phyloP scores from a whole-genome alignment of 1,284 basidiomycete genomes.

The Tilletia walkeri region DNA sequence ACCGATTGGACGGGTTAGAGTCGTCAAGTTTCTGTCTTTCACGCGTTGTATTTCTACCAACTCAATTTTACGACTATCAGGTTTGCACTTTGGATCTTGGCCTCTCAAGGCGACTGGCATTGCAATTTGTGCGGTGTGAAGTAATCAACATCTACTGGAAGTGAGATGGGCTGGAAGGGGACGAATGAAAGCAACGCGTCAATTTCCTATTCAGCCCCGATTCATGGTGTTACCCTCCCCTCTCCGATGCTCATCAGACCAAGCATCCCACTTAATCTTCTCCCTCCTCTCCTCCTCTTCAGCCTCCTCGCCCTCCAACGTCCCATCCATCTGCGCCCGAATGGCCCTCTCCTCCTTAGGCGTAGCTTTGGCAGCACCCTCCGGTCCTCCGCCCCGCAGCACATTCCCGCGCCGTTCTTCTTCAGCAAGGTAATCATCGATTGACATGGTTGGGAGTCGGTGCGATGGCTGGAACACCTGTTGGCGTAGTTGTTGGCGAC shows the following conservation, averaged over 20 bases:
- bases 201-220: slow-evolving; percentile 58
- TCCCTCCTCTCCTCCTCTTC: slow-evolving; percentile 60
- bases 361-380: slow-evolving; percentile 68
- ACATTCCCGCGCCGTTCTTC: slow-evolving; percentile 81
- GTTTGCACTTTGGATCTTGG: no score
- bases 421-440: slow-evolving; percentile 90
- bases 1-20: slow-evolving; percentile 56
- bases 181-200: no score
- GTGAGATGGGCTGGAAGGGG: no score
- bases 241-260: slow-evolving; percentile 73
- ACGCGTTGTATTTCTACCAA: no score
- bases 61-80: no score
- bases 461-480: slow-evolving; percentile 80
- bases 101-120: no score
- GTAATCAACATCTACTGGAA: no score
- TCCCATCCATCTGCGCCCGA: slow-evolving; percentile 72
- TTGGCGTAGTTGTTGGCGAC: slow-evolving; percentile 65
- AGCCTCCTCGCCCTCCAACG: slow-evolving; percentile 68
- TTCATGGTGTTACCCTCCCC: slow-evolving; percentile 95
- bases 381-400: slow-evolving; percentile 76
- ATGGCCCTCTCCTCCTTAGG: slow-evolving; percentile 53
- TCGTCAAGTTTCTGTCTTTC: no score
- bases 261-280: slow-evolving; percentile 70
- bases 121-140: no score
- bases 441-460: slow-evolving; percentile 87